Evolutionary conservation across 495 filamentous ascomycete species (phyloP).

Genomic region (Xylaria telfairii): DNA sequence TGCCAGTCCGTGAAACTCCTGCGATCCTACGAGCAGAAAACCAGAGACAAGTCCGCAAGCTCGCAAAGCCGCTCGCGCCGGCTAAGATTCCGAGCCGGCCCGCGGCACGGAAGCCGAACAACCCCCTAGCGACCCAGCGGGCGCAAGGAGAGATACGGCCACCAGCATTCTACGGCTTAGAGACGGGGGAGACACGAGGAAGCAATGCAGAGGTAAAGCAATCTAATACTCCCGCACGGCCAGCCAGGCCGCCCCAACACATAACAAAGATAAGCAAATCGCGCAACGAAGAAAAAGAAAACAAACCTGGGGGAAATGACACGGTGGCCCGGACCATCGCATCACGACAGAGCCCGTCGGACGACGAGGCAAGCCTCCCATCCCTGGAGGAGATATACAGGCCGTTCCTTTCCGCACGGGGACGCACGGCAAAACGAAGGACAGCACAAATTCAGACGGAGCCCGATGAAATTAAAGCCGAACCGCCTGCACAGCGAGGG

Average conservation of each 20-base stretch:
- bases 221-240: background rate
- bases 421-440: background rate
- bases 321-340: background rate
- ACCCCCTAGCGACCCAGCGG: background rate
- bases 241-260: background rate
- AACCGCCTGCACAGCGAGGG: background rate
- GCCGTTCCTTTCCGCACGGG: background rate
- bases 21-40: background rate
- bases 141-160: background rate
- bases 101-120: background rate
- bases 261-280: background rate
- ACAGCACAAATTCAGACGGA: background rate
- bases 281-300: background rate
- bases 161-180: background rate
- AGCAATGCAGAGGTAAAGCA: background rate
- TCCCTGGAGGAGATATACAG: background rate
- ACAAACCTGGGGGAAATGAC: background rate
- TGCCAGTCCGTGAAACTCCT: background rate
- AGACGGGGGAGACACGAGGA: too few species aligned
- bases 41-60: background rate
- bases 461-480: background rate
- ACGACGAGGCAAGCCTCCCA: background rate
- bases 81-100: background rate
- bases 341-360: background rate
- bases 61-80: background rate